Evolutionary conservation across 2,329 filamentous ascomycete genomes (phyloP), one percentile per base, ranked within the genome.

Genomic region (Calonectria naviculata): DNA sequence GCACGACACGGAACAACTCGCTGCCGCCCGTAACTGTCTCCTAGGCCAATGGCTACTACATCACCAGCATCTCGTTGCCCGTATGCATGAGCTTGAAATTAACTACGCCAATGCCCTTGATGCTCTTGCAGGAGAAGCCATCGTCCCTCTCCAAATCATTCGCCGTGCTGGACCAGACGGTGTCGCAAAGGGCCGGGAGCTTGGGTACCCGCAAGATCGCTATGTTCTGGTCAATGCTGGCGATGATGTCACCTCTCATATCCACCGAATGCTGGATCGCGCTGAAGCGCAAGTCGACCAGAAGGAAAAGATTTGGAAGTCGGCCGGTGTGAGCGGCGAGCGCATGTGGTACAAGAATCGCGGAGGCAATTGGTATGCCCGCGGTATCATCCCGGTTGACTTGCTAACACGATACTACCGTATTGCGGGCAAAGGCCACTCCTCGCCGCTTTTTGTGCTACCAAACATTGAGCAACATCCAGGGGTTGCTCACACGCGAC

Each of bases 31-130:
- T 73, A 86, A 86, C 68, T 87, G 86, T 8, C 80, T 91, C 21
- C 80, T 92, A 4, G 90, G 90, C 13, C 89, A 91, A 78, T 87
- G 87, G 85, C 85, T 92, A 9, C 79, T 87, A 28, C 88, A 87
- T 74, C 86, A 85, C 4, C 88, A 90, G 76, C 84, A 87, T 68
- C 86, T 91, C 15, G 82, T 89, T 17, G 82, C 80, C 8, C 88
- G 89, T 46, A 85, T 88, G 81, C 89, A 90, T 76, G 88, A 91
- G 73, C 86, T 91, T 3, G 89, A 91, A 76, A 85, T 87, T 15
- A 79, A 82, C 21, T 87, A 90, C 71, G 87, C 83, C 70, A 88
- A 88, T 71, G 81, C 86, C 0, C 80, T 89, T 28, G 88, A 90
- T 71, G 79, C 85, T 0, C 82, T 91, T 2, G 83, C 83, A 0